A percentile compares a stretch with the other conserved stretches of the same genome.
phyloP scores from a whole-genome alignment of 495 filamentous ascomycete genomes.

The Aspergillus sparsus region DNA sequence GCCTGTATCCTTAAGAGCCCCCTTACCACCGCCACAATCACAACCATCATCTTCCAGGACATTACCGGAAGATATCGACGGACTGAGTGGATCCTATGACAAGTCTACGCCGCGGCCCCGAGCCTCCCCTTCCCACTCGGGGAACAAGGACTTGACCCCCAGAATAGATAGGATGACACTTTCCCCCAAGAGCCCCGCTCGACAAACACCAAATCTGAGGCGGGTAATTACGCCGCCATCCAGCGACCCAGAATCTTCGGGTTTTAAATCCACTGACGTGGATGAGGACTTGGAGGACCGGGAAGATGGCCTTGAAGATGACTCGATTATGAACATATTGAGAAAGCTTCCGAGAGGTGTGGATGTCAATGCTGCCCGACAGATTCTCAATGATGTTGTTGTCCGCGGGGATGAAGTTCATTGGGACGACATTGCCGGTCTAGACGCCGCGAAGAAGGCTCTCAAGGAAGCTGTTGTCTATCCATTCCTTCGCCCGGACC shows the following conservation, averaged over 20 bases:
- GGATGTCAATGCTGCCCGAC: conserved; percentile 78
- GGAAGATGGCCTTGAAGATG: conserved; percentile 37
- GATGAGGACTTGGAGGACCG: conserved; percentile 36
- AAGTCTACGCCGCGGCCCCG: conserved; percentile 32
- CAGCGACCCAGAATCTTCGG: conserved; percentile 46
- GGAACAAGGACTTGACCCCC: conserved; percentile 32
- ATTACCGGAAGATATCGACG: conserved; percentile 13
- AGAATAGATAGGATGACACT: conserved; percentile 32
- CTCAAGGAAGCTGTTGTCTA: conserved; percentile 97
- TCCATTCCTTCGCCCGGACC: conserved; percentile 90
- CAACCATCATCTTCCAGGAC: conserved; percentile 21
- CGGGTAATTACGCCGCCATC: conserved; percentile 45
- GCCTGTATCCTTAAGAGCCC: conserved; percentile 36
- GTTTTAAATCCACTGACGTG: conserved; percentile 29
- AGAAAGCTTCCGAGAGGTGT: conserved; percentile 78
- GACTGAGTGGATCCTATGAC: conserved; percentile 24
- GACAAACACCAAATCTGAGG: conserved; percentile 28
- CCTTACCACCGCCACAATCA: conserved; percentile 29
- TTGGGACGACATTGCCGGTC: conserved; percentile 91
- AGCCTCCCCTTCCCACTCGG: conserved; percentile 12
- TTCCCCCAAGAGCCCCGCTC: conserved; percentile 28
- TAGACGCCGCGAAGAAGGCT: conserved; percentile 87
- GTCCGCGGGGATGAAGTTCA: conserved; percentile 92
- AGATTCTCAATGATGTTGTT: conserved; percentile 96
- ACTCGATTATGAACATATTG: conserved; percentile 60